Conservation (phyloP, 192 early-diverging fungal genomes). For the Dimargaris xerosporica region DNA sequence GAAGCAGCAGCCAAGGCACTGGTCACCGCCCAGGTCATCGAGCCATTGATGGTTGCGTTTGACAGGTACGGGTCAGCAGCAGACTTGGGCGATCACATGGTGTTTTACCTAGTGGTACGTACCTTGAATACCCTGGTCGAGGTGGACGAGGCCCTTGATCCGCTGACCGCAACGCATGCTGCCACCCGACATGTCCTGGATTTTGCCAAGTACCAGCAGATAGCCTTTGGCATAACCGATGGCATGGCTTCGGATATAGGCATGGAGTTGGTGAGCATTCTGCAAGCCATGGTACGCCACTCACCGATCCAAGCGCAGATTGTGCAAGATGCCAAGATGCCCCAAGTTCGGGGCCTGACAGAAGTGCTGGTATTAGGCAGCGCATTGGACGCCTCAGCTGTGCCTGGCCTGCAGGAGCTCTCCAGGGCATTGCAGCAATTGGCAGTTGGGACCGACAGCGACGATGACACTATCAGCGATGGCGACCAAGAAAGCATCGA, state of each 20-base stretch:
- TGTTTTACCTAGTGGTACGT: not conserved
- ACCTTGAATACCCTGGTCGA: not conserved
- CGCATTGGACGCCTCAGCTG: not conserved
- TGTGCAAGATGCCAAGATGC: not conserved
- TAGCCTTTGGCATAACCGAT: not conserved
- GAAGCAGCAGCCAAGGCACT: not conserved
- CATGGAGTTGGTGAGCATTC: conserved; percentile 1
- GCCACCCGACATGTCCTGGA: not conserved
- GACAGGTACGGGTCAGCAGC: not conserved
- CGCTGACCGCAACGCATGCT: not conserved
- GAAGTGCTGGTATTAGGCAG: not conserved
- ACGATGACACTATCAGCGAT: not conserved
- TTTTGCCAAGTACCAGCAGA: not conserved
- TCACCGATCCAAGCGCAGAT: not conserved
- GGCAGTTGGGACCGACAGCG: not conserved
- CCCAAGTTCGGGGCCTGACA: not conserved
- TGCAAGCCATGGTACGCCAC: not conserved
- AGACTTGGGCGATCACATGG: not conserved
- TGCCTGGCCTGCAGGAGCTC: not conserved
- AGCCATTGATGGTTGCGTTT: not conserved
- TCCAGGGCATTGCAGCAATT: not conserved
- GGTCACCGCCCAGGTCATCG: not conserved
- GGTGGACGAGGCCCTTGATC: not conserved
- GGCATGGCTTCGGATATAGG: not conserved
- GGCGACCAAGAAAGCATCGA: not conserved